Evolutionary conservation across 805 yeast species (phyloP), one percentile per base, ranked within the genome.

Genomic region (Ogataea polymorpha): DNA sequence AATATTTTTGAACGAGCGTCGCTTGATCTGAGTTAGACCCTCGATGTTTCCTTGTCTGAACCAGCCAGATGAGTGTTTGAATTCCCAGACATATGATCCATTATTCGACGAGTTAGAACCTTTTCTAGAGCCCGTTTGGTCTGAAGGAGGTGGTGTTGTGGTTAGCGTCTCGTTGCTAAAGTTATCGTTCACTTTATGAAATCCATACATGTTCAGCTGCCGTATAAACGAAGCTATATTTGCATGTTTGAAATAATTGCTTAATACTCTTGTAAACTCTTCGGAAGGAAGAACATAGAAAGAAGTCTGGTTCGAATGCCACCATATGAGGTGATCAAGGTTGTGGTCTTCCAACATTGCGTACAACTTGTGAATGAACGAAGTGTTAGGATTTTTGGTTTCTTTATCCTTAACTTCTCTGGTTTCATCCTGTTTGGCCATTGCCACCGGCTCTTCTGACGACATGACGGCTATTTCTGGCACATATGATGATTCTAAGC

Each of bases 281-380:
- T 90, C 96, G 37, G 84, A 82, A 0, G 96, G 96, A 4, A 76
- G 65, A n/a, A 91, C 78, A 41, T 79, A 75, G 54, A 93, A 93
- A 5, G 90, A 77, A 35, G 53, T 44, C 48, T 81, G 86, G 45
- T 77, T 76, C 9, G 79, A 55, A 9, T 77, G 70, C 97, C 98
- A 91, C 80, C 91, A 82, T 17, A 91, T 91, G 27, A 91, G 71
- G 56, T 84, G 93, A 42, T 75, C 67, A 24, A 91, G 67, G 21
- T 75, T 63, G 2, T 69, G 68, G 58, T 91, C 96, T 53, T 90
- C 95, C 35, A 91, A 73, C 95, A 91, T 91, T 48, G 83, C 80
- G 69, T 86, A 90, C 18, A 91, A 74, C 59, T 91, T 91, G 64
- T 90, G 96, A 45, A 90, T 86, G 66, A 91, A 91, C 0, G 65